Base-by-base conservation (phyloP, 164 flowering plant species). In the Tetracentron sinense region DNA sequence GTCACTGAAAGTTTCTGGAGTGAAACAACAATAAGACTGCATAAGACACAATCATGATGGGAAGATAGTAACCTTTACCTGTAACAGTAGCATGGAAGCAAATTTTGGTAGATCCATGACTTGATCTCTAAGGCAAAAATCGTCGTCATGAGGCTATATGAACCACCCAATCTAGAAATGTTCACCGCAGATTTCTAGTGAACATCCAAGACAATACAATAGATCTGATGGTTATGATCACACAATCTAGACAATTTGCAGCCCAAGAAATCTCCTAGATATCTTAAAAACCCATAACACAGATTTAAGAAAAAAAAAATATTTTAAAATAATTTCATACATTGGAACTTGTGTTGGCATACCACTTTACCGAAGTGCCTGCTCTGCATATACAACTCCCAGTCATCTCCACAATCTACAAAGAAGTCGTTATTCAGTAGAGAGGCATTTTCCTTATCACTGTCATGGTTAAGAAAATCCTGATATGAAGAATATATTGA, bases 401-500 rank as follows among this genome's bases (percentile, higher is more conserved):
- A 70, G 47, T 82, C 86, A 68, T 78, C 79, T 16, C 82, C 89
- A 70, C 68, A 60, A 72, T 83, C 88, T 7, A 82, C 28, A 54
- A 69, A 82, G 35, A 61, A 69, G 56, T 69, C 64, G 46, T 63
- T 1, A 14, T 38, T 54, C 4, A 30, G 16, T 35, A 50, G 72
- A 35, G 81, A 67, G 23, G 67, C 69, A 58, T 77, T 71, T 15
- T 63, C 58, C 50, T 50, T 60, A 22, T 71, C 71, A 31, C 42
- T 64, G 22, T 68, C 78, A 33, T 46, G 55, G 22, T 68, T 62
- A 52, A 66, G n/a, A 22, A 79, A 70, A 56, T 68, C 77, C 63
- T 76, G 87, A 69, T 79, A 81, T 1, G 87, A 76, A 23, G 89
- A 82, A 62, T 79, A 81, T 58, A 85, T 79, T 0, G 92, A 62